Evolutionary conservation across 1,139 yeast genomes (phyloP).

Genomic region (Candida labiduridarum): DNA sequence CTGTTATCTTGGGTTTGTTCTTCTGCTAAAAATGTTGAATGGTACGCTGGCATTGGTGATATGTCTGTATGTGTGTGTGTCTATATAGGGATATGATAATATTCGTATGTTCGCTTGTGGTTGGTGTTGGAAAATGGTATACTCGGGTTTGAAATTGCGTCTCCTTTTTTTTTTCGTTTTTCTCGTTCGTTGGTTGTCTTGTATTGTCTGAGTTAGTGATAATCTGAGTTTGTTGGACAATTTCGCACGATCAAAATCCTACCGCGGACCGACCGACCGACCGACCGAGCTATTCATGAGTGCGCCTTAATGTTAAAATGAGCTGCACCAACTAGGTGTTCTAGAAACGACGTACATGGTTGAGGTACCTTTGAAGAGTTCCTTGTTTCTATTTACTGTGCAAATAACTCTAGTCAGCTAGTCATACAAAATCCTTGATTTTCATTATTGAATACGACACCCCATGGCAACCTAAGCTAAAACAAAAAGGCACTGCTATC

Average conservation of each 20-base stretch:
- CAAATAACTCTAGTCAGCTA: too few relatives aligned
- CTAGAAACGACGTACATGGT: neutral
- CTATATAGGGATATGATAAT: neutral
- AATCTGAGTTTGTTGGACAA: neutral
- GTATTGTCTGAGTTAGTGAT: neutral
- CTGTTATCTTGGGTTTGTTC: conserved; percentile 40
- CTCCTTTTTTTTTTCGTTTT: neutral
- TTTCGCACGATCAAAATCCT: neutral
- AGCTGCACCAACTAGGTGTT: too few relatives aligned
- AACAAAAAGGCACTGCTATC: neutral
- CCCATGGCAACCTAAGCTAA: neutral
- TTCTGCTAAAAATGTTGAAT: conserved; percentile 84
- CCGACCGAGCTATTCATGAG: too few relatives aligned
- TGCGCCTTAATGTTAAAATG: too few relatives aligned
- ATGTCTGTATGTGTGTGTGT: neutral
- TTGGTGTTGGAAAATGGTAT: neutral
- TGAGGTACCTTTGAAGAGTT: neutral
- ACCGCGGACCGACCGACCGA: too few relatives aligned
- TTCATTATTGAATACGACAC: neutral
- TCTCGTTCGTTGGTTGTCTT: neutral
- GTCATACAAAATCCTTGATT: too few relatives aligned
- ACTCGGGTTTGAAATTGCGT: neutral
- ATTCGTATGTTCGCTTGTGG: neutral
- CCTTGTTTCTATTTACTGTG: too few relatives aligned
- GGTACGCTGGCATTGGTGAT: conserved; percentile 70